These are phyloP conservation scores for Paracamarosporium sp. DNA, from an alignment of 2,329 filamentous ascomycete species.

Conservation along the genomic window DNA sequence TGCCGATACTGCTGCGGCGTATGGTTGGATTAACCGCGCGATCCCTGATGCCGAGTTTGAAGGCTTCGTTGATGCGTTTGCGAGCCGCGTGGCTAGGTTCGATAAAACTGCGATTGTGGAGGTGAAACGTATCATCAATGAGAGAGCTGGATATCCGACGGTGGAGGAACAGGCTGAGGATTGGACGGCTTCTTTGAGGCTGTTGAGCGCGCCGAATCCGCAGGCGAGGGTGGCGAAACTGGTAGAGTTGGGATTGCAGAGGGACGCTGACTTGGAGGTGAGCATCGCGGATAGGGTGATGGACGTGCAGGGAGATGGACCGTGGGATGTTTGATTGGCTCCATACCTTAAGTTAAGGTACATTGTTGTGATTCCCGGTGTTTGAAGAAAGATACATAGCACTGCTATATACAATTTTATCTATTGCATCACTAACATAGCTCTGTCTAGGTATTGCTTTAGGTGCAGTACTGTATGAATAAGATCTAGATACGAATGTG, in stretches of 20 bases:
- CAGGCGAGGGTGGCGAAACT: not conserved
- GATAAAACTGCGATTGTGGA: not conserved
- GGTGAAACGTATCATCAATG: not conserved
- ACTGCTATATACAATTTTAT: too few relatives aligned
- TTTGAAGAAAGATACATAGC: too few relatives aligned
- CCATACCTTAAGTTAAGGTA: too few relatives aligned
- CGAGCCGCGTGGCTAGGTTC: not conserved
- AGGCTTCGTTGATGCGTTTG: not conserved
- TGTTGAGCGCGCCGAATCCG: not conserved
- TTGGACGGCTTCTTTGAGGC: not conserved
- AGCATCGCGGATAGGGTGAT: not conserved
- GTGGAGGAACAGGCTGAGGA: constrained; percentile 2
- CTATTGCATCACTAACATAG: too few relatives aligned
- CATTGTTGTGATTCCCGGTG: too few relatives aligned
- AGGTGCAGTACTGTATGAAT: too few relatives aligned
- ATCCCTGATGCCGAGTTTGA: not conserved
- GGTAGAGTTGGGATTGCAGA: not conserved
- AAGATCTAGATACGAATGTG: too few relatives aligned
- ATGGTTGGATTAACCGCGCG: not conserved
- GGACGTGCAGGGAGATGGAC: not conserved
- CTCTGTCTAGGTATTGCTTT: too few relatives aligned
- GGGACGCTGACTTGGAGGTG: not conserved
- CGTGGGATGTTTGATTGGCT: not conserved
- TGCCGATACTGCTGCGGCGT: constrained; percentile 2
- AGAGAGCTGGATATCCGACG: not conserved